Evolutionary conservation across 768 basidiomycete genomes (phyloP).

Genomic region (Hygrophorus pudorinus): DNA sequence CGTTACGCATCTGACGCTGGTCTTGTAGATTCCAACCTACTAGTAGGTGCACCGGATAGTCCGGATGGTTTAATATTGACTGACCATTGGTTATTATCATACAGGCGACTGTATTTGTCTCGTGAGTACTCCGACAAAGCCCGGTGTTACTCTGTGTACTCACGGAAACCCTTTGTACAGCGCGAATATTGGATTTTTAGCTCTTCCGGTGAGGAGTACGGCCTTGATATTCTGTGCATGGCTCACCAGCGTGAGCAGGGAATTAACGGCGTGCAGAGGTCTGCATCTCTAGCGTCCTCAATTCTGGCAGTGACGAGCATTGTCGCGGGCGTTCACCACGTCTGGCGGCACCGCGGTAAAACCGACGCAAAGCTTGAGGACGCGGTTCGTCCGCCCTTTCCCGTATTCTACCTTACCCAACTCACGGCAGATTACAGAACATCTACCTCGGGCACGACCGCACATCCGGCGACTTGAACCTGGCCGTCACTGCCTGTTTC

Average conservation of each 20-base stretch:
- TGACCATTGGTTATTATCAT: not conserved
- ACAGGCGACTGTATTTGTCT: constrained; percentile 3
- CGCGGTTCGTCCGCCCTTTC: constrained; percentile 8
- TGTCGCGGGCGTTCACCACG: constrained; percentile 11
- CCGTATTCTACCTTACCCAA: too few relatives aligned
- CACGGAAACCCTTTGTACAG: too few relatives aligned
- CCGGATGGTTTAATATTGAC: too few relatives aligned
- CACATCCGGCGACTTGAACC: not conserved
- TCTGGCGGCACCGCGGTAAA: constrained; percentile 14
- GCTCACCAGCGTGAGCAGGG: constrained; percentile 4
- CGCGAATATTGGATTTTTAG: too few relatives aligned
- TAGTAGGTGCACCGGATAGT: too few relatives aligned
- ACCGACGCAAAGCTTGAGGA: constrained; percentile 9
- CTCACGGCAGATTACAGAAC: too few relatives aligned
- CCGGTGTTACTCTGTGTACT: not conserved
- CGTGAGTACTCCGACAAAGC: not conserved
- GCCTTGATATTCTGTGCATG: too few relatives aligned
- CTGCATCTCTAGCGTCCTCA: constrained; percentile 9
- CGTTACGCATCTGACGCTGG: too few relatives aligned
- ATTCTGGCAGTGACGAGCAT: constrained; percentile 12
- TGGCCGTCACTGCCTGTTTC: not conserved
- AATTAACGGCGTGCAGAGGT: constrained; percentile 8
- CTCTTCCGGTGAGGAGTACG: too few relatives aligned
- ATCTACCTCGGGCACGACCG: not conserved
- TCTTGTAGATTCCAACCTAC: too few relatives aligned